A percentile compares a stretch with the other conserved stretches of the same genome.
These are phyloP conservation scores for Populus euphratica DNA, from an alignment of 345 rosid species.

Conservation along the genomic window DNA sequence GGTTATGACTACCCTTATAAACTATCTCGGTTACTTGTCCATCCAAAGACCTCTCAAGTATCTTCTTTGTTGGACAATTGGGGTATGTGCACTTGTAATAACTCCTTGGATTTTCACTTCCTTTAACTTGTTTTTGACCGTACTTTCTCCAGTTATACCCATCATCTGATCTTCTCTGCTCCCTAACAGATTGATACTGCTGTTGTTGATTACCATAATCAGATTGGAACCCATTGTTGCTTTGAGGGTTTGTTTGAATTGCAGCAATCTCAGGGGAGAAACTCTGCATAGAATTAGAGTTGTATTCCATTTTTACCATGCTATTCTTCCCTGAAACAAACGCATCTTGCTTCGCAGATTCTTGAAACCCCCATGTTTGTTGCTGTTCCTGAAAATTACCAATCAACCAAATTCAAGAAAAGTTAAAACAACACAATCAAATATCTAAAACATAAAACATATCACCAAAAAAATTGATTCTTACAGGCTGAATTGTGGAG, in stretches of 20 bases:
- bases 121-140: conserved; percentile 93
- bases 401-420: neutral
- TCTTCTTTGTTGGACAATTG: conserved; percentile 79
- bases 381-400: conserved; percentile 38
- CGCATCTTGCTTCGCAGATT: conserved; percentile 34
- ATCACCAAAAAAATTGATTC: conserved; percentile 3
- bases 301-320: conserved; percentile 19
- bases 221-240: conserved; percentile 29
- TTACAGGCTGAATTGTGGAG: conserved; percentile 30
- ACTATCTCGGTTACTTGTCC: conserved; percentile 92
- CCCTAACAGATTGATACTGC: conserved; percentile 47
- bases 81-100: conserved; percentile 89
- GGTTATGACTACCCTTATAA: conserved; percentile 85
- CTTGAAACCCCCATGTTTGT: conserved; percentile 46
- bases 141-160: conserved; percentile 98
- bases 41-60: conserved; percentile 72
- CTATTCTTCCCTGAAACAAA: conserved; percentile 15
- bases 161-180: conserved; percentile 64
- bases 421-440: neutral
- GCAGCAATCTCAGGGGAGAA: conserved; percentile 45
- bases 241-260: conserved; percentile 34
- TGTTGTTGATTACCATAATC: conserved; percentile 30
- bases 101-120: conserved; percentile 92
- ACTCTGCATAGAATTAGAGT: conserved; percentile 23
- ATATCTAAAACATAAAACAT: neutral